Evolutionary conservation across 2,329 filamentous ascomycete genomes (phyloP).

Genomic region (Fusarium sublunatum): DNA sequence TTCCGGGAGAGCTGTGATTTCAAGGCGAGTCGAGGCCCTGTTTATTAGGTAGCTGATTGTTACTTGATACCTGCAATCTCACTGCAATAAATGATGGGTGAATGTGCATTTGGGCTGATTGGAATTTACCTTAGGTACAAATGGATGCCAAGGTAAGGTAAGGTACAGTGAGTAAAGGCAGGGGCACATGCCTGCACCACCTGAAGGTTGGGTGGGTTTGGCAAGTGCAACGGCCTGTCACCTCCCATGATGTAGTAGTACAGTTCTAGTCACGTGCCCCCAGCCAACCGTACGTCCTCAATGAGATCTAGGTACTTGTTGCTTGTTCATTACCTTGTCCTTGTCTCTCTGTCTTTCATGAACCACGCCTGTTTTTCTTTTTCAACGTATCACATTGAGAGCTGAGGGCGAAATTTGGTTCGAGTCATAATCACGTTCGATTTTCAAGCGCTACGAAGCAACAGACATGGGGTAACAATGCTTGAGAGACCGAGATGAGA

Average conservation of each 20-base stretch:
- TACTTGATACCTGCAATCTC: background rate
- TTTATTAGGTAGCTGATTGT: background rate
- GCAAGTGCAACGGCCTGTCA: conserved; percentile 15
- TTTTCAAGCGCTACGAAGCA: conserved; percentile 1
- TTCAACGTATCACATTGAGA: conserved; percentile 14
- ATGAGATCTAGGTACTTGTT: conserved; percentile 18
- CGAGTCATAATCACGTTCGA: background rate
- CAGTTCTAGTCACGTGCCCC: conserved; percentile 15
- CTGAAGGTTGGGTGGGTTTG: background rate
- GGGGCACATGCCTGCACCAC: background rate
- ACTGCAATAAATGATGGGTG: background rate
- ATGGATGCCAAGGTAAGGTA: too few relatives aligned
- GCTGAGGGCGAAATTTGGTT: background rate
- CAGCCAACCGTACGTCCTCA: background rate
- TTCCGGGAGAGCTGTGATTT: background rate
- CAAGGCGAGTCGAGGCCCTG: background rate
- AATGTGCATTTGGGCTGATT: background rate
- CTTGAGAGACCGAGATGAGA: conserved; percentile 22
- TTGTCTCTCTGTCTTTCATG: conserved; percentile 25
- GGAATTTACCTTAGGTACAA: background rate
- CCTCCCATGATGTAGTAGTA: background rate
- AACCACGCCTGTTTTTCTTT: conserved; percentile 7
- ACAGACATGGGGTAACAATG: conserved; percentile 26
- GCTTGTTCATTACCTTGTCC: conserved; percentile 7
- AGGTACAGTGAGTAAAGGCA: background rate